Evolutionary conservation across 2,329 filamentous ascomycete species (phyloP).

Genomic region (Cordyceps militaris): DNA sequence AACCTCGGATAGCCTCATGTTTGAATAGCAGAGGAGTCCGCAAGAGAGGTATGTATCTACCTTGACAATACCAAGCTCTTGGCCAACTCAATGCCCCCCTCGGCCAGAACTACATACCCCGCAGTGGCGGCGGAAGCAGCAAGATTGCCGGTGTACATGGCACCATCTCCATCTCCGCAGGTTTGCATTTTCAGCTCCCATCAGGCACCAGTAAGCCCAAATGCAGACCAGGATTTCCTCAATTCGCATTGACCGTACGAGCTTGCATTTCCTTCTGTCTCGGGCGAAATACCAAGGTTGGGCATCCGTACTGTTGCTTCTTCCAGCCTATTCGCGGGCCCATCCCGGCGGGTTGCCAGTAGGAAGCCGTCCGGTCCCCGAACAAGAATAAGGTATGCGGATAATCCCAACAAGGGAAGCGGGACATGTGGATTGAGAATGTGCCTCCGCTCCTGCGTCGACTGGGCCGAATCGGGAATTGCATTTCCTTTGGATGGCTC

Average conservation of each 20-base stretch:
- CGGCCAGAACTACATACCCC: neutral
- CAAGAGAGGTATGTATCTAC: neutral
- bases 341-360: neutral
- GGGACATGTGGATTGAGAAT: neutral
- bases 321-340: neutral
- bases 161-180: neutral
- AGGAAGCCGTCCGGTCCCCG: neutral
- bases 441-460: neutral
- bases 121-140: neutral
- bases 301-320: neutral
- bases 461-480: too few species aligned
- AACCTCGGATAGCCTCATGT: neutral
- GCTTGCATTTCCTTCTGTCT: neutral
- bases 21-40: too few species aligned
- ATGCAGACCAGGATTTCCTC: neutral
- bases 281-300: too few species aligned
- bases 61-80: neutral
- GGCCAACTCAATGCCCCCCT: neutral
- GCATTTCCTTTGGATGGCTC: too few species aligned
- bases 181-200: constrained; percentile 2
- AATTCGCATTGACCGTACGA: neutral
- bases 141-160: neutral
- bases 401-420: neutral
- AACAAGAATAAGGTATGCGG: neutral
- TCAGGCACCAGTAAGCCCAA: neutral